Evolutionary conservation across 2,329 filamentous ascomycete genomes (phyloP), one percentile per base, ranked within the genome.

Genomic region (Ophiostoma angusticollis): DNA sequence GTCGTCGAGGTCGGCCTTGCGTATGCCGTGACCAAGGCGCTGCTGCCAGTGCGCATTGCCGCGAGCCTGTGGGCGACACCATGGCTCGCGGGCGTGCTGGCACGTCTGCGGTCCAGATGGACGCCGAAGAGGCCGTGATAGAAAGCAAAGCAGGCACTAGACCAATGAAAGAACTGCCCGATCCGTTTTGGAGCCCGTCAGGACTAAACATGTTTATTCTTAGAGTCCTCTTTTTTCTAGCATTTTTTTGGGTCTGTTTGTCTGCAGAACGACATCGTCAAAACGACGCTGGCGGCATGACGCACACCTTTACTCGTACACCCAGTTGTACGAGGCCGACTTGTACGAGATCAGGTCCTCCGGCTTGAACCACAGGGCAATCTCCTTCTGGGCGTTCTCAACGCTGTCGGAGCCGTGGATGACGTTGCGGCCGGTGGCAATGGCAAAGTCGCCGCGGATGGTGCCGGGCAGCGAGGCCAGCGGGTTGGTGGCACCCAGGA

Each of bases 301-400:
- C n/a, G 9, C 13, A 17, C 7, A 12, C 29, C 30, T 39, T 47
- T 49, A 47, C 83, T 98, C 91, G 74, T 95, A 96, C 73, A 96
- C 72, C 91, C 91, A 96, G 73, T 83, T 77, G 68, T 82, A 75
- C 69, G 84, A 74, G 61, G 83, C 72, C 53, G 72, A 70, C 76
- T 91, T 89, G 78, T 83, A 96, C 68, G 61, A 72, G 67, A 85
- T 67, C 58, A 94, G 62, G 67, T 96, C 91, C 54, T 77, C 78
- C 53, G 83, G 71, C 68, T 82, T 79, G 83, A 98, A 98, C 91
- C 91, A 98, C 62, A 96, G 80, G 58, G 80, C 81, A 62, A 98
- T 98, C 76, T 98, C 91, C 84, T 96, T 95, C 82, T 96, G 78
- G 68, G 91, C 91, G 72, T 78, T 94, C 79, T 98, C 91, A 67